Evolutionary conservation across 1,139 yeast species (phyloP), one percentile per base, ranked within the genome.

Genomic region (Pneumocystis carinii): DNA sequence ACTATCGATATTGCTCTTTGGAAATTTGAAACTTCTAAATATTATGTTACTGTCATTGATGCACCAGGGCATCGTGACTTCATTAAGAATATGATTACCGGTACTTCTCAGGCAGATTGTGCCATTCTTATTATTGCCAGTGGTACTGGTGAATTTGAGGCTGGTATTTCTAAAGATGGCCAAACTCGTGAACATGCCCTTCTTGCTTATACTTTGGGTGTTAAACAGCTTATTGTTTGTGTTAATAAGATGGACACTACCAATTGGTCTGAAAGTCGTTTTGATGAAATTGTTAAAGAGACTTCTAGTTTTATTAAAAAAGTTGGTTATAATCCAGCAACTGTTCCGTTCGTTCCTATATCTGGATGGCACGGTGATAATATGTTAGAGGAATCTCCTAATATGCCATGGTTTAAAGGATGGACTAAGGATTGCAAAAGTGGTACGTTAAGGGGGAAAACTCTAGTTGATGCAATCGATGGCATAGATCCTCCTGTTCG

Each of bases 11-110:
- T 87, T 74, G 95, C 95, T 79, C 84, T 87, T 78, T 87, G 95
- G 95, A 87, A 87, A 82, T 87, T 87, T 87, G 94, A 87, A 83
- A 87, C 95, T 79, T 92, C 95, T 77, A 87, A 86, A 82, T 87
- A 84, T 87, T 83, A 85, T 77, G 95, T 87, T 75, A 87, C 95
- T 75, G 94, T 87, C 75, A 87, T 87, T 78, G 95, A 87, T 78
- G 95, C 95, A 75, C 95, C 95, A 78, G 95, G 95, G 81, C 95
- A 86, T 89, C 86, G 94, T 84, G 95, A 87, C 84, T 87, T 87
- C 90, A 87, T 86, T 86, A 87, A 87, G 87, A 84, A 81, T 87
- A 81, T 87, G 89, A 90, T 87, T 83, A 81, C 89, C 84, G 83
- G 94, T 89, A 87, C 88, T 84, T 86, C 94, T 75, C 94, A 87